phyloP scores from a whole-genome alignment of 164 flowering plant species.

The Macadamia integrifolia region DNA sequence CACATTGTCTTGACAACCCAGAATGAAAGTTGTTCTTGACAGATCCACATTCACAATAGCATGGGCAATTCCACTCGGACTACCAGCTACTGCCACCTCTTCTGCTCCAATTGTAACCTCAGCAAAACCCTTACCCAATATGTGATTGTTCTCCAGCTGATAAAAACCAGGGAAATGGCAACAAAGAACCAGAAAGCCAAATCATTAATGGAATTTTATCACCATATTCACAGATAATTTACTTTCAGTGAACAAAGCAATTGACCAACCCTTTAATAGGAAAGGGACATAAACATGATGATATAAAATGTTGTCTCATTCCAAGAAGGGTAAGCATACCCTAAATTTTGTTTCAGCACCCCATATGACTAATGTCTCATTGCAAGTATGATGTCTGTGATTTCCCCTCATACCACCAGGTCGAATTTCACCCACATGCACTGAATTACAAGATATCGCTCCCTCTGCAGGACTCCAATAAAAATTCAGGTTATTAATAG shows the following conservation, averaged over 20 bases:
- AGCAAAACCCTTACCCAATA: constrained; percentile 53
- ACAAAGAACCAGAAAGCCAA: neutral
- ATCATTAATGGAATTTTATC: neutral
- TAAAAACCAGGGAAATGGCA: constrained; percentile 6
- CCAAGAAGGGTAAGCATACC: constrained; percentile 32
- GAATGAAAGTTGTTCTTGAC: constrained; percentile 46
- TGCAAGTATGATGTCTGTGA: constrained; percentile 81
- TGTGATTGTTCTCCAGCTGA: constrained; percentile 65
- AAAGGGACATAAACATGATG: neutral
- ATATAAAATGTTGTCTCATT: neutral
- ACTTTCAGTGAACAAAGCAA: no score
- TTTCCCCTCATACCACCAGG: constrained; percentile 80
- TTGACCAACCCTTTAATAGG: no score
- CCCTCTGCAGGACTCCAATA: constrained; percentile 46
- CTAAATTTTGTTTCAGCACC: constrained; percentile 74
- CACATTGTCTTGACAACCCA: constrained; percentile 77
- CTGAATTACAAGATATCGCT: constrained; percentile 53
- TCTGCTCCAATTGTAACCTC: constrained; percentile 61
- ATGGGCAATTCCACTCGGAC: constrained; percentile 78
- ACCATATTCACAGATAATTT: neutral
- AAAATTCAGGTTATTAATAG: neutral
- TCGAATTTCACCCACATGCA: constrained; percentile 77
- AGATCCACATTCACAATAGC: constrained; percentile 72
- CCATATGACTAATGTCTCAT: constrained; percentile 92
- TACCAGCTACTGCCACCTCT: constrained; percentile 74